Evolutionary conservation across 2,329 filamentous ascomycete genomes (phyloP), one percentile per base, ranked within the genome.

Genomic region (Colletotrichum incanum): DNA sequence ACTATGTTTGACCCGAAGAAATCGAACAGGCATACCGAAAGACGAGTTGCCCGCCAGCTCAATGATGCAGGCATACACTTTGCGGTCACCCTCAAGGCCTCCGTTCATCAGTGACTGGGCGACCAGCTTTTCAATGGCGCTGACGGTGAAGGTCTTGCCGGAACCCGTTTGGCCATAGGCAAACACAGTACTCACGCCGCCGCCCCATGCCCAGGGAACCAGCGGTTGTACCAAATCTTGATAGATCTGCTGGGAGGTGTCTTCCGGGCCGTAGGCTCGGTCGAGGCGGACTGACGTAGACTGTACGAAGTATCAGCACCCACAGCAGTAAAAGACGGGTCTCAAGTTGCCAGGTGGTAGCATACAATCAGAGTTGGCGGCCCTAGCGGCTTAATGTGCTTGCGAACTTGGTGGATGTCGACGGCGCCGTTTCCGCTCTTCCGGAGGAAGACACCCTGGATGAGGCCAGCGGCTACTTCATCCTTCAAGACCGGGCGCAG

Each of bases 111-210:
- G 56, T 0, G 81, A 78, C 47, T 80, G 77, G 2, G 82, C 82
- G 7, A 84, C 82, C 2, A 85, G 79, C 14, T 80, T 72, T 74
- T 86, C 82, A 0, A 87, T 76, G 2, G 78, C 78, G 65, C 79
- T 84, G 65, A 87, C 79, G 0, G 84, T 86, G 71, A 79, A 82
- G 0, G 84, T 87, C 76, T 87, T 86, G 16, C 86, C 86, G 1
- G 85, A 86, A 9, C 85, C 84, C 0, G 86, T 87, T 73, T 87
- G 85, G 12, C 85, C 85, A 54, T 86, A 86, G 43, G 84, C 84
- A 56, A 87, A 86, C 45, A 88, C 76, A n/a, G 86, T 87, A 20
- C 82, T 82, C 28, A 87, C 80, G 23, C 85, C 84, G 16, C 86
- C 86, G 28, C 79, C 74, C 83, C 84, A 86, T 0, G 83, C 83